Base-by-base conservation (phyloP, 2,329 filamentous ascomycete species). In the Rachicladosporium sp. region DNA sequence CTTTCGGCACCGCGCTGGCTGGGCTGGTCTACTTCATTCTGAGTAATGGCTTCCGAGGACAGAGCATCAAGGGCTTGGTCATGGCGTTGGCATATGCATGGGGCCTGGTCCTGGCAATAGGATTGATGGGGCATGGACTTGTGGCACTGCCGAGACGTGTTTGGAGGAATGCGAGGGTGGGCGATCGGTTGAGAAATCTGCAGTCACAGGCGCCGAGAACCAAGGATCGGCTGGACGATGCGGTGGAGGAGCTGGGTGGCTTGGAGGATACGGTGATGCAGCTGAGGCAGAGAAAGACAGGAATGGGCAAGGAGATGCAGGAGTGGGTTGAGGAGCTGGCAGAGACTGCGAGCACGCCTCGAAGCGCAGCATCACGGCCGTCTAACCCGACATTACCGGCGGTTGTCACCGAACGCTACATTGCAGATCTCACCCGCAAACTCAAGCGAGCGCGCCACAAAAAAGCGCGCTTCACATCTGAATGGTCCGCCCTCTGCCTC, bases 241-340 rank as follows among this genome's bases (percentile, higher is more conserved):
- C 91, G 1, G 75, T 86, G 43, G 72, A 82, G 35, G 79, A 78
- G 42, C 65, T 96, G 12, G 85, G 93, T 49, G 78, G 85, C 43
- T 67, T 94, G 10, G 88, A 95, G 57, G 69, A 73, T 3, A 85
- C 93, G 55, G 81, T 96, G 2, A 64, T 73, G 12, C 83, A 91
- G 57, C 69, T 98, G 31, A 77, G 80, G 48, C 77, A 80, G 48
- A 76, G 87, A 49, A 95, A 94, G 66, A 80, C 76, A 2, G 85
- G 82, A n/a, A 83, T 78, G 15, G 79, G 84, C 4, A 67, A 69
- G 40, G 74, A 82, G 32, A 91, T 88, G 54, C 76, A 80, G 49
- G 88, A 94, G 50, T 98, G 91, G 91, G 93, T 98, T 48, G 89
- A 96, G 49, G 91, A 98, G 55, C 67, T 98, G 27, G 79, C 77